Evolutionary conservation across 805 yeast species (phyloP), one percentile per base, ranked within the genome.

Genomic region (Sugiyamaella valdiviana): DNA sequence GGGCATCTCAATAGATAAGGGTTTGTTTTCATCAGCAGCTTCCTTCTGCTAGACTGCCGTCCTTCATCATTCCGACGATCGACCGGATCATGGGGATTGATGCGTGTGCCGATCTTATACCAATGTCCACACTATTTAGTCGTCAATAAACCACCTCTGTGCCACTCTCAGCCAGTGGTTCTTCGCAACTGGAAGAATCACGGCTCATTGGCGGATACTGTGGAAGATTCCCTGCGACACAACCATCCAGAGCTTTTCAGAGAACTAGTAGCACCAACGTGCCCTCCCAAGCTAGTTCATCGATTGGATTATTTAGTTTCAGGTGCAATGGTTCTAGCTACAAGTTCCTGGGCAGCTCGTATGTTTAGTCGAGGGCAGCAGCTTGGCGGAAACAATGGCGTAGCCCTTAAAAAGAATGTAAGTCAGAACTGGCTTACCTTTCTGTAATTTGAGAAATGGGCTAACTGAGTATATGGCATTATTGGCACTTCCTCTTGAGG

Each of bases 241-340:
- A 39, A 45, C 14, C 19, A 36, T 24, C 56, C 57, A 21, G 42
- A 45, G 16, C 42, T 52, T 6, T 54, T 39, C 21, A 37, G 29
- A 7, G 44, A 40, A 19, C 1, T 37, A 4, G n/a, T 24, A 29
- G 32, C 51, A 16, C 57, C 53, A 21, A 48, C 49, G 17, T 48
- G 51, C 44, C 23, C 19, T 7, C 58, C 58, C 5, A 48, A 51
- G 39, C 16, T 47, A 6, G 57, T 55, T 6, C 58, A 55, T 35
- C 38, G 58, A 16, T 29, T 55, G 35, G 58, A 55, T 44, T 48
- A 44, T 29, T 48, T 40, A 16, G 51, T 50, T 2, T 42, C 57
- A 9, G 58, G 58, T 2, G 55, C 57, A 5, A 55, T 55, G 58
- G 23, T 53, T 3, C 32, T 51, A 6, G 58, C 57, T 17, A 43